Evolutionary conservation across 306 rosid genomes (phyloP).

Genomic region (Quercus ilex): DNA sequence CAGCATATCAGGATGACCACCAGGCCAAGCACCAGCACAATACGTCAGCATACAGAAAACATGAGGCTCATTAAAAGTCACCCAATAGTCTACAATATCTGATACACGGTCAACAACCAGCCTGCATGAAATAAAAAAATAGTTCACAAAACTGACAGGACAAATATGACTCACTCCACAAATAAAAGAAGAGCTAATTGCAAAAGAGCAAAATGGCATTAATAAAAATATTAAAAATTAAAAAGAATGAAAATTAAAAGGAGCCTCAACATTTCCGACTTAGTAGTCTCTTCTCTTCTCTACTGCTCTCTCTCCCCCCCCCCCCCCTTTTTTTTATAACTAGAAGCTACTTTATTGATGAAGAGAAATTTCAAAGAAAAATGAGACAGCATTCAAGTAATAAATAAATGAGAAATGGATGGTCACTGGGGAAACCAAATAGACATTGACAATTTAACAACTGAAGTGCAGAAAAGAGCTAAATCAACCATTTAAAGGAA

Average conservation of each 20-base stretch:
- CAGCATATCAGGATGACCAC: constrained; percentile 97
- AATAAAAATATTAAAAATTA: no score
- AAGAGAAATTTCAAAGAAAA: neutral
- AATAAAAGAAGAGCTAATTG: neutral
- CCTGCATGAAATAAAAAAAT: constrained; percentile 49
- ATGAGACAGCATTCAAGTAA: neutral
- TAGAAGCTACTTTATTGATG: no score
- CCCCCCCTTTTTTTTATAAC: no score
- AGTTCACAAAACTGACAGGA: neutral
- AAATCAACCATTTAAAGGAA: constrained; percentile 16
- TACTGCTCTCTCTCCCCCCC: no score
- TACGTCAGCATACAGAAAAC: constrained; percentile 86
- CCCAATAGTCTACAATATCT: constrained; percentile 84
- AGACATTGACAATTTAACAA: constrained; percentile 2
- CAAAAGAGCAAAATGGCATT: neutral
- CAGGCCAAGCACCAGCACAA: constrained; percentile 97
- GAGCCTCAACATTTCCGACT: neutral
- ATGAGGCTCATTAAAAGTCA: constrained; percentile 95
- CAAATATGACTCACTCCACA: neutral
- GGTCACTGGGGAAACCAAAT: neutral
- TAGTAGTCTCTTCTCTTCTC: neutral
- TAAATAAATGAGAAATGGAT: neutral
- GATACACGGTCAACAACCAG: constrained; percentile 75
- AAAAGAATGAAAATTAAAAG: neutral
- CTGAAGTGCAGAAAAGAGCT: constrained; percentile 2